Conservation (phyloP, 768 basidiomycete species). For the Tulasnella calospora region DNA sequence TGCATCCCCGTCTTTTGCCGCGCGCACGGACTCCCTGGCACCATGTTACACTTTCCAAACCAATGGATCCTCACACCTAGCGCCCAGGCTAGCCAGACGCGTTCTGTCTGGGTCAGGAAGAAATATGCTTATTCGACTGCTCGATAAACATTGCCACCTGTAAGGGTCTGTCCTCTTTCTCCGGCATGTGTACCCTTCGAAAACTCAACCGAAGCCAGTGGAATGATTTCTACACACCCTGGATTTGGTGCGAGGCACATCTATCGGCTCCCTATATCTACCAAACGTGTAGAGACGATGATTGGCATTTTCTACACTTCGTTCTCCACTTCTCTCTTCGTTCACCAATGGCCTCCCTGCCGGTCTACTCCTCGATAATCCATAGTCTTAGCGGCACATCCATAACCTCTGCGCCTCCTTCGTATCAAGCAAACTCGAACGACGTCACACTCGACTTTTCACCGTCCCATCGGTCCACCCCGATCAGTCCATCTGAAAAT, state of each 20-base stretch:
- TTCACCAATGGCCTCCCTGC: neutral
- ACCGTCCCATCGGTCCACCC: neutral
- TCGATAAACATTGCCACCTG: neutral
- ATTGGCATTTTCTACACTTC: neutral
- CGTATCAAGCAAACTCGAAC: neutral
- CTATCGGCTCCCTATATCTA: neutral
- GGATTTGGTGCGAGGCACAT: neutral
- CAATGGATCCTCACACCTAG: neutral
- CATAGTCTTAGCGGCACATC: neutral
- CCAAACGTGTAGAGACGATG: neutral
- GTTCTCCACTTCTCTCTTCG: neutral
- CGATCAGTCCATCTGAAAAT: neutral
- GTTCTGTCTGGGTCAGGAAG: neutral
- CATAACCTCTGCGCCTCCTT: neutral
- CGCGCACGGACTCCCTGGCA: neutral
- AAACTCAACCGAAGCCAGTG: neutral
- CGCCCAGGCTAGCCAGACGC: neutral
- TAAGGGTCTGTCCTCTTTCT: neutral
- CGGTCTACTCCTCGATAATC: neutral
- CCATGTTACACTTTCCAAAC: conserved; percentile 1
- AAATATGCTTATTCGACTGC: neutral
- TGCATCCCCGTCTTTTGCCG: neutral
- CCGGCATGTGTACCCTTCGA: neutral
- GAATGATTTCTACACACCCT: neutral
- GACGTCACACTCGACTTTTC: neutral